These are phyloP conservation scores for Hysterangium stoloniferum DNA, from an alignment of 768 basidiomycete genomes.

Conservation along the genomic window DNA sequence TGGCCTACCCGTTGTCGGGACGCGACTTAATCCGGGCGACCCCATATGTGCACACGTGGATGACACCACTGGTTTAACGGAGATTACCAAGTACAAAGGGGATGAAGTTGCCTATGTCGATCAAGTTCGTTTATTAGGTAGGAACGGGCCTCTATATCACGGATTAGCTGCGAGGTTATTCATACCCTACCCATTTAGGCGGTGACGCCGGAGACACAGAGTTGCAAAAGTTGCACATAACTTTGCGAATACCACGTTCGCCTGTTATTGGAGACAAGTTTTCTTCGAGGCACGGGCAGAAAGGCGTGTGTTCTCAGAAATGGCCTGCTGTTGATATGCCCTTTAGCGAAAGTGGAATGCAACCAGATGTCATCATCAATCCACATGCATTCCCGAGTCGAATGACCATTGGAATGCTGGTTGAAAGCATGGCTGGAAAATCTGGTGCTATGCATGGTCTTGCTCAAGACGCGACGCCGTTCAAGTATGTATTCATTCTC, in stretches of 20 bases:
- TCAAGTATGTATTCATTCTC: conserved; percentile 56
- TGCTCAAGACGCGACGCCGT: conserved; percentile 97
- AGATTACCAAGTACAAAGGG: conserved; percentile 91
- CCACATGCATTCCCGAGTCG: conserved; percentile 98
- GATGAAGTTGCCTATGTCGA: conserved; percentile 89
- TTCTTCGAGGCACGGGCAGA: conserved; percentile 97
- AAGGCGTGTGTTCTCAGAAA: conserved; percentile 99
- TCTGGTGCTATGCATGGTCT: conserved; percentile 97
- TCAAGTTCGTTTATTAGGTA: conserved; percentile 84
- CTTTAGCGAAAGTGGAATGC: conserved; percentile 97
- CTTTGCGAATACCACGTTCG: conserved; percentile 84
- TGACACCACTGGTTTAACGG: conserved; percentile 74
- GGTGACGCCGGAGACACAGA: conserved; percentile 82
- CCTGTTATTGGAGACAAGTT: conserved; percentile 99
- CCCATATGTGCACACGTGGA: conserved; percentile 83
- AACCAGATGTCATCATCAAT: conserved; percentile 99
- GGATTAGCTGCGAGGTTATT: not conserved
- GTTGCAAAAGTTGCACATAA: conserved; percentile 88
- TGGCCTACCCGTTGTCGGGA: conserved; percentile 78
- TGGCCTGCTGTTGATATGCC: conserved; percentile 99
- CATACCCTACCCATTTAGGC: conserved; percentile 35
- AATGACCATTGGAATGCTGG: conserved; percentile 99
- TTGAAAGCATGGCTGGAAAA: conserved; percentile 99
- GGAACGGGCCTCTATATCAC: conserved; percentile 16
- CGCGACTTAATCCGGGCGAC: conserved; percentile 61